Base-by-base conservation (phyloP, 2,329 filamentous ascomycete genomes). In the Aspergillus thermomutatus region DNA sequence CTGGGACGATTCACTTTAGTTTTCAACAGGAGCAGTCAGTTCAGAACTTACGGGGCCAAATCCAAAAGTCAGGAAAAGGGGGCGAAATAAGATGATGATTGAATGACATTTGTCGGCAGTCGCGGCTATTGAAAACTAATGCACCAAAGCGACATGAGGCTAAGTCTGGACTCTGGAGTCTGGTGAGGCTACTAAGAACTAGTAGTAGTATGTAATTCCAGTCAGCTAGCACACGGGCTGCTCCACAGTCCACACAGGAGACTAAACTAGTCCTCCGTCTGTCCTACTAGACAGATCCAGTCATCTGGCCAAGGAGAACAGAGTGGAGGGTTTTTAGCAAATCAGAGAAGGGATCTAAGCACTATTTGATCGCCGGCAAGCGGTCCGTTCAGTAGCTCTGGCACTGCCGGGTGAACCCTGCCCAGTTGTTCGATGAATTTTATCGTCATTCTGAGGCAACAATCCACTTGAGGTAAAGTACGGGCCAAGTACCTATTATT, bases 371-470 rank as follows among this genome's bases (percentile, higher is more conserved):
- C 56, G 57, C 56, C 58, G 49, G 53, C 60, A 28, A 54, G 53
- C 61, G 61, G 62, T 63, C 62, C 62, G 61, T 63, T 55, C 53
- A 58, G 51, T 59, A 57, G 59, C 59, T 61, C 53, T 37, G 14
- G 14, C 31, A 17, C 14, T 55, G 53, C 60, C 50, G 55, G 21
- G 46, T 45, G 49, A 58, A 56, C 57, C 61, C 53, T 60, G 56
- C 17, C 41, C 23, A 45, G 25, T 45, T 43, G 48, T 46, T 21
- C 21, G 28, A 49, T 48, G n/a, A 28, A 41, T 11, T 50, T 51
- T 23, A 47, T 31, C 43, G 26, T 48, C 50, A 51, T 40, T 55
- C 21, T 49, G 10, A 14, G 31, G 52, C 23, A 17, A 17, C 14
- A 21, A 23, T 45, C 4, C 4, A 19, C 41, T 21, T 23, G n/a